Percentiles rank a stretch among this genome's conserved stretches.
phyloP scores from a whole-genome alignment of 2,329 filamentous ascomycete genomes.

The Elsinoe ampelina region DNA sequence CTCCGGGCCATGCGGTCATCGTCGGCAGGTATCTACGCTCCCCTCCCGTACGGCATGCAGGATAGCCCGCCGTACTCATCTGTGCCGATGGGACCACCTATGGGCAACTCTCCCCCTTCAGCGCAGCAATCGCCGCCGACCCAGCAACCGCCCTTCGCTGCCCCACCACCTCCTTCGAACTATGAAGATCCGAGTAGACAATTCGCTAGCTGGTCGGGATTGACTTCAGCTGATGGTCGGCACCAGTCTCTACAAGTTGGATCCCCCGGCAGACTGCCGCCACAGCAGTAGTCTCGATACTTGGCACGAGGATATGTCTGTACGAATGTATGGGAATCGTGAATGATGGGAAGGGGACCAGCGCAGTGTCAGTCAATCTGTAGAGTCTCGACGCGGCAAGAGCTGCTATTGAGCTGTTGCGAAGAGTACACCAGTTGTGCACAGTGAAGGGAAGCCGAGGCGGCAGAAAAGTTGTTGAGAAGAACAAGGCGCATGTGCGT shows the following conservation, averaged over 20 bases:
- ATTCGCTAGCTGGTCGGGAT: not conserved
- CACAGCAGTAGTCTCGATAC: not conserved
- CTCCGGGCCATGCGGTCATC: slow-evolving; percentile 1
- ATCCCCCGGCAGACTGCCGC: not conserved
- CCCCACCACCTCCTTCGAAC: not conserved
- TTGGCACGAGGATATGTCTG: too few species aligned
- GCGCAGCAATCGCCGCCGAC: not conserved
- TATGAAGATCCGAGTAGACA: slow-evolving; percentile 6
- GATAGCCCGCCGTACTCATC: slow-evolving; percentile 1
- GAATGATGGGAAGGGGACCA: too few species aligned
- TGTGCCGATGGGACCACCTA: not conserved
- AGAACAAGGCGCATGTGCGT: too few species aligned
- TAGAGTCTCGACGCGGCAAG: too few species aligned
- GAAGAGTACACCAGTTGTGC: too few species aligned
- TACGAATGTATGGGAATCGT: too few species aligned
- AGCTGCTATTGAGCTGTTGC: too few species aligned
- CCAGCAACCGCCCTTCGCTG: not conserved
- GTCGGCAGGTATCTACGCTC: not conserved
- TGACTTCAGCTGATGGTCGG: not conserved
- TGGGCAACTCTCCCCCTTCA: not conserved
- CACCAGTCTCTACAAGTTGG: not conserved
- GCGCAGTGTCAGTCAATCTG: too few species aligned
- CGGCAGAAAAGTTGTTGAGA: too few species aligned
- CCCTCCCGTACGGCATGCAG: slow-evolving; percentile 1
- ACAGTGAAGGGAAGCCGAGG: too few species aligned